phyloP scores from a whole-genome alignment of 441 rosid species.

The Pelargonium cotyledonis region DNA sequence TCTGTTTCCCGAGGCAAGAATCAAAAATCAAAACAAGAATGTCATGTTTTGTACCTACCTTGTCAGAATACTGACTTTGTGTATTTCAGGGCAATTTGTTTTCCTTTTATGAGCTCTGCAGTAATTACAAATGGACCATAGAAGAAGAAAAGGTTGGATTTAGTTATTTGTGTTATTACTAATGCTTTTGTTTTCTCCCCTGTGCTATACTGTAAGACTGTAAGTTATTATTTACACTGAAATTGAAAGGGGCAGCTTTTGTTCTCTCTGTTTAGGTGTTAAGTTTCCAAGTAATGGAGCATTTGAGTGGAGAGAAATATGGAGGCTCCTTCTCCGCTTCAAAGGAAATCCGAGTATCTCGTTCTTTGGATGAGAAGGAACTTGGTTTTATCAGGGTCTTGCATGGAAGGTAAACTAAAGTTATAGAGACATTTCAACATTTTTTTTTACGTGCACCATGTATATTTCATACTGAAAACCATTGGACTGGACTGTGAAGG shows the following conservation, averaged over 20 bases:
- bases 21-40: slow-evolving; percentile 22
- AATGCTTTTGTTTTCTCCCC: slow-evolving; percentile 19
- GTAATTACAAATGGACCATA: slow-evolving; percentile 62
- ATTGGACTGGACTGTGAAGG: not conserved
- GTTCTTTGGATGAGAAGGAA: slow-evolving; percentile 33
- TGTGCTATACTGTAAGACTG: not conserved
- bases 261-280: slow-evolving; percentile 49
- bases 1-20: slow-evolving; percentile 72
- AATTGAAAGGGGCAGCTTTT: slow-evolving; percentile 10
- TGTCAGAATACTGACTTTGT: slow-evolving; percentile 26
- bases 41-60: slow-evolving; percentile 14
- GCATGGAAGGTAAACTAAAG: slow-evolving; percentile 60
- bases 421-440: slow-evolving; percentile 5
- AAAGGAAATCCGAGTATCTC: slow-evolving; percentile 26
- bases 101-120: slow-evolving; percentile 83
- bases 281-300: slow-evolving; percentile 32
- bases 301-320: slow-evolving; percentile 24
- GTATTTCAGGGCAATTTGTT: slow-evolving; percentile 70
- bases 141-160: slow-evolving; percentile 65
- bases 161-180: slow-evolving; percentile 7
- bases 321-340: slow-evolving; percentile 29
- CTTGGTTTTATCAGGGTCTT: slow-evolving; percentile 56
- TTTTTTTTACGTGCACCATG: not conserved
- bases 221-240: slow-evolving; percentile 11
- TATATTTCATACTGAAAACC: not conserved